Evolutionary conservation across 306 rosid species (phyloP).

Genomic region (Vigna unguiculata): DNA sequence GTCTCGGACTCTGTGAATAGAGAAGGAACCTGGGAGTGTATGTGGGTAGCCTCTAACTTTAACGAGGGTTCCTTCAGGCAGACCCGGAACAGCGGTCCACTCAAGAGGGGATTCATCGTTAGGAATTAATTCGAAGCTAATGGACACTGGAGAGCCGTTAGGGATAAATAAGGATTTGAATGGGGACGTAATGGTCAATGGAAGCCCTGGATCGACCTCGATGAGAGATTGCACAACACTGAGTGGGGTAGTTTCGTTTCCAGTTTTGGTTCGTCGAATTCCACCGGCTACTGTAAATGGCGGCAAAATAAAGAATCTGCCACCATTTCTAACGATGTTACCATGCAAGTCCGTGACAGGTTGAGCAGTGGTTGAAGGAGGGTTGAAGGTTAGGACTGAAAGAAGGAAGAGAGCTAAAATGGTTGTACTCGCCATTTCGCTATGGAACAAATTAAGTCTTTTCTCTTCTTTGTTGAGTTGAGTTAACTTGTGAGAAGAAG

Average conservation of each 20-base stretch:
- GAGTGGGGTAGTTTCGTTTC: neutral
- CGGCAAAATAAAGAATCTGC: neutral
- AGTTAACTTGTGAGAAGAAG: neutral
- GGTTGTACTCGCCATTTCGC: neutral
- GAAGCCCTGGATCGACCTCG: neutral
- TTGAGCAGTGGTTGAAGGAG: neutral
- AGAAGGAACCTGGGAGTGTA: neutral
- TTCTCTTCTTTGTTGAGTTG: too few relatives aligned
- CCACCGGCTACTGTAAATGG: neutral
- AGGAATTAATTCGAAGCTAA: too few relatives aligned
- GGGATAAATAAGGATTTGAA: accelerated
- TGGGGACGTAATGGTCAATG: neutral
- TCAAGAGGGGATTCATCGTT: neutral
- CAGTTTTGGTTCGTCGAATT: neutral
- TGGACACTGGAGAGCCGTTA: neutral
- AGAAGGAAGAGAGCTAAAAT: neutral
- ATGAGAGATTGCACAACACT: neutral
- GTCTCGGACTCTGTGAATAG: neutral
- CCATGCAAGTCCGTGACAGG: too few relatives aligned
- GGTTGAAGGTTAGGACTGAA: neutral
- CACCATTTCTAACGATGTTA: neutral
- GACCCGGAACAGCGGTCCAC: neutral
- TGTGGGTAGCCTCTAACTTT: neutral
- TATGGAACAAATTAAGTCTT: neutral
- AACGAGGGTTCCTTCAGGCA: neutral